Percentiles rank a stretch among this genome's conserved stretches.
These are phyloP conservation scores for Trametes villosa DNA, from an alignment of 768 basidiomycete genomes.

Conservation along the genomic window DNA sequence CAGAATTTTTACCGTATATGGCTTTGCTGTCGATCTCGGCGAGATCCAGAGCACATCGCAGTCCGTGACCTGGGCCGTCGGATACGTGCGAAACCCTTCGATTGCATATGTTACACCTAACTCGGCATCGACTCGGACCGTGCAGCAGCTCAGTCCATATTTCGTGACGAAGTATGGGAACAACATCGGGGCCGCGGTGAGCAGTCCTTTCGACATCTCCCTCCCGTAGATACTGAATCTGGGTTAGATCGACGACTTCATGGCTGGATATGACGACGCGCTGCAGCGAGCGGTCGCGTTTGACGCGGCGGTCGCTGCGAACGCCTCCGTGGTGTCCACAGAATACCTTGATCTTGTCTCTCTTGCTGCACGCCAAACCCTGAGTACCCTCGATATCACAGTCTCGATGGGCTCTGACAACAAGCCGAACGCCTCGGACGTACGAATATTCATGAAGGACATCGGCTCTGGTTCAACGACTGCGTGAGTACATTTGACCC, in stretches of 20 bases:
- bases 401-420: slow-evolving; percentile 22
- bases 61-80: slow-evolving; percentile 35
- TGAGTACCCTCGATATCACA: slow-evolving; percentile 34
- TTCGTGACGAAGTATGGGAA: slow-evolving; percentile 14
- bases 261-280: slow-evolving; percentile 25
- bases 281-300: slow-evolving; percentile 19
- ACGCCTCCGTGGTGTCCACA: slow-evolving; percentile 27
- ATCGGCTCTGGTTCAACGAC: slow-evolving; percentile 1
- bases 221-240: too few relatives aligned
- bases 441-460: slow-evolving; percentile 29
- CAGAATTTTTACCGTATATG: slow-evolving; percentile 28
- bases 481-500: too few relatives aligned
- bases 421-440: slow-evolving; percentile 29
- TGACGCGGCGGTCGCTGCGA: slow-evolving; percentile 29
- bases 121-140: too few relatives aligned
- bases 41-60: slow-evolving; percentile 20
- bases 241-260: slow-evolving; percentile 29
- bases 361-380: slow-evolving; percentile 32
- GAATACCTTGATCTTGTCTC: slow-evolving; percentile 32
- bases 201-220: not conserved
- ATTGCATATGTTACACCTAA: slow-evolving; percentile 26
- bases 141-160: slow-evolving; percentile 26
- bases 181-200: not conserved
- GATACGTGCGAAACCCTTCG: slow-evolving; percentile 32
- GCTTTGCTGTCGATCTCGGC: slow-evolving; percentile 34